phyloP scores from a whole-genome alignment of 495 filamentous ascomycete genomes.

The Aspergillus cristatus region DNA sequence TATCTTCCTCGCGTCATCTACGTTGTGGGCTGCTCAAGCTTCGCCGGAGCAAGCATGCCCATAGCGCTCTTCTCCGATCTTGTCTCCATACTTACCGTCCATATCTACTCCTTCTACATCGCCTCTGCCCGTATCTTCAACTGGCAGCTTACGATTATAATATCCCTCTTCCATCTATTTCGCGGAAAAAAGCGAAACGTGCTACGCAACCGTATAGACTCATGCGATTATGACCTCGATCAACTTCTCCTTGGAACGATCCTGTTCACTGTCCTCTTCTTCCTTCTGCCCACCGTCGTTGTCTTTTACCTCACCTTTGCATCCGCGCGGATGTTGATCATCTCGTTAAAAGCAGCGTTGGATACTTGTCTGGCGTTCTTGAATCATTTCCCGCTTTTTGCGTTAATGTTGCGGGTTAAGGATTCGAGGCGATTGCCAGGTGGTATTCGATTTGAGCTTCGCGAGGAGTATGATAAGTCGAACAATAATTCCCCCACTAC shows the following conservation, averaged over 20 bases:
- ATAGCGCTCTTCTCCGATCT: constrained; percentile 95
- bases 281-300: constrained; percentile 85
- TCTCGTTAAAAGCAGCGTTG: constrained; percentile 77
- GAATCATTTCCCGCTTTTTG: constrained; percentile 97
- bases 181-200: constrained; percentile 97
- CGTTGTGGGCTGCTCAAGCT: constrained; percentile 89
- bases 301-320: constrained; percentile 98
- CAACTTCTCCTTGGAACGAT: constrained; percentile 95
- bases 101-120: constrained; percentile 97
- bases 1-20: constrained; percentile 78
- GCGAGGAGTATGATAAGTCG: constrained; percentile 38
- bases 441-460: constrained; percentile 87
- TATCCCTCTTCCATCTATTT: constrained; percentile 96
- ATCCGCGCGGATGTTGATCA: constrained; percentile 86
- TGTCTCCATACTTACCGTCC: constrained; percentile 80
- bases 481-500: constrained; percentile 23
- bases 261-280: constrained; percentile 91
- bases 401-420: constrained; percentile 91
- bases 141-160: constrained; percentile 94
- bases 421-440: constrained; percentile 85
- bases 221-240: constrained; percentile 97
- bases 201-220: constrained; percentile 92
- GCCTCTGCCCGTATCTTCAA: constrained; percentile 94
- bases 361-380: constrained; percentile 89
- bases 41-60: constrained; percentile 93